A percentile compares a stretch with the other conserved stretches of the same genome.
phyloP scores from a whole-genome alignment of 495 filamentous ascomycete species.

The Aspergillus ellipticus region DNA sequence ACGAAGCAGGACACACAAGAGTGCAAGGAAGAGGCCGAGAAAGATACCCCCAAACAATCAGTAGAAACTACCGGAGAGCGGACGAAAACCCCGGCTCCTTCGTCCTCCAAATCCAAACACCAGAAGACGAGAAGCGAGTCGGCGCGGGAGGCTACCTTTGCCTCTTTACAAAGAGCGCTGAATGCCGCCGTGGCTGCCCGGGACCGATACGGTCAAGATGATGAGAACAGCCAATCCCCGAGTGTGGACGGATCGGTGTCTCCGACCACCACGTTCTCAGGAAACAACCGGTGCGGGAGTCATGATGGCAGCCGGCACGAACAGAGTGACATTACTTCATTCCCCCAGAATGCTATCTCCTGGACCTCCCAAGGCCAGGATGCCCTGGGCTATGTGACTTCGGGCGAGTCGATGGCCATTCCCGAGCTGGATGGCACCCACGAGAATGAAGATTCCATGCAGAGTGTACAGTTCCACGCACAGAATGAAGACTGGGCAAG shows the following conservation, averaged over 20 bases:
- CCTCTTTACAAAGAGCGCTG: conserved; percentile 43
- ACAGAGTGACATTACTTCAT: conserved; percentile 20
- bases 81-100: conserved; percentile 20
- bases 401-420: conserved; percentile 22
- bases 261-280: conserved; percentile 31
- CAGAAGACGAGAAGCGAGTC: conserved; percentile 43
- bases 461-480: conserved; percentile 11
- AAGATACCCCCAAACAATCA: conserved; percentile 32
- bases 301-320: conserved; percentile 6
- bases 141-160: conserved; percentile 42
- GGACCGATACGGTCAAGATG: conserved; percentile 28
- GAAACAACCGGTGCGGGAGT: conserved; percentile 8
- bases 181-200: conserved; percentile 43
- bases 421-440: conserved; percentile 16
- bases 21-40: conserved; percentile 26
- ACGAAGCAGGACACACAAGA: conserved; percentile 21
- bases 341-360: conserved; percentile 29
- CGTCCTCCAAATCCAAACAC: conserved; percentile 28
- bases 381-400: conserved; percentile 22
- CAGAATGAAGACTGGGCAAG: conserved; percentile 30
- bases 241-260: conserved; percentile 25
- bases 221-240: conserved; percentile 3
- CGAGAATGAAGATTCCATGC: conserved; percentile 5
- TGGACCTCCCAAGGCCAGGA: conserved; percentile 37
- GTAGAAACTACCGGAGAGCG: conserved; percentile 19